Base-by-base conservation (phyloP, 1,284 basidiomycete genomes). In the Cutaneotrichosporon daszewskae region DNA sequence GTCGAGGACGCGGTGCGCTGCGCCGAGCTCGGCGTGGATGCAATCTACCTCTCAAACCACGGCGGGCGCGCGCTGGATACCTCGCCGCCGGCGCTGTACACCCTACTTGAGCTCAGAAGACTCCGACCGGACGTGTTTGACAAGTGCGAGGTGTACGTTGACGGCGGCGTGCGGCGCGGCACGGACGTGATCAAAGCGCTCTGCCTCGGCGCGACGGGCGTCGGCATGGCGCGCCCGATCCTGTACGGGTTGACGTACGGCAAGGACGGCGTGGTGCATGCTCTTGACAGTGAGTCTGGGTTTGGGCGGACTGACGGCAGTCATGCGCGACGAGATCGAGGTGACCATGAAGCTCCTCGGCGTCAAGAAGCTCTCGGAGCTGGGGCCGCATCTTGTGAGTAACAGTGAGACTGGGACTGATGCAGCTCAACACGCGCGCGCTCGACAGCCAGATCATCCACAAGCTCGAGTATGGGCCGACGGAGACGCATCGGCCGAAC, bases 281-380 rank as follows among this genome's bases (percentile, higher is more conserved):
- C 68, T 24, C 66, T 74, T 24, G 67, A 74, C 45, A 73, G 72
- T 73, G 53, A 65, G 71, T 34, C 32, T 14, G 23, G 10, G 24
- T 20, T 10, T 13, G n/a, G 12, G 24, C 17, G 1, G n/a, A 34
- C 23, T 32, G 36, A 36, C 40, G 3, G 19, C 24, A 29, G 29
- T 36, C 25, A 18, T 37, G 22, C 32, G 47, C 18, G 20, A 28
- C 10, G 44, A 57, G 84, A 86, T 94, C 28, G 66, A 82, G 32
- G 81, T 81, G 3, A 81, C 79, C 0, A 88, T 95, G 86, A 74
- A 80, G 43, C 74, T 88, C 18, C 68, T 91, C 3, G 90, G 90
- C 28, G 86, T 82, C 14, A 77, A 75, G n/a, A 79, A 72, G 35
- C 68, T 94, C 11, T 57, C 60, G 39, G 62, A 72, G 49, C 61